Conservation (phyloP, 1,284 basidiomycete genomes). For the Anthracocystis walkeri region DNA sequence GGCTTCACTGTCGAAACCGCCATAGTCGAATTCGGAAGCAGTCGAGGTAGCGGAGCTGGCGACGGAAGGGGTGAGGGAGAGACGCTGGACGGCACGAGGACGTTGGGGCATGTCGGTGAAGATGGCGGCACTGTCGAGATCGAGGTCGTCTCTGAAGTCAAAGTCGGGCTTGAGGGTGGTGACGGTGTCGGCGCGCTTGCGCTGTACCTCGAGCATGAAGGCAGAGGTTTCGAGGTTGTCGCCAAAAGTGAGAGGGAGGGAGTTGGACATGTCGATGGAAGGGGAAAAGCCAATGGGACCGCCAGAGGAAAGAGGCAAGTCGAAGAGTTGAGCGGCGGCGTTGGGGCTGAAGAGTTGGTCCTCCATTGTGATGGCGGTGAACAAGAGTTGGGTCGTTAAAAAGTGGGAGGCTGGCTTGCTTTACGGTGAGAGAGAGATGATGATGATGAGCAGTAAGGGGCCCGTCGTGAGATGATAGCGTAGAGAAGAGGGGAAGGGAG, state of each 20-base stretch:
- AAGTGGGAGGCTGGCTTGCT: not conserved
- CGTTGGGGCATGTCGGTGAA: conserved; percentile 46
- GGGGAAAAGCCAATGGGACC: conserved; percentile 49
- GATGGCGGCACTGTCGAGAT: conserved; percentile 23
- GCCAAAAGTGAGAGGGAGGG: conserved; percentile 43
- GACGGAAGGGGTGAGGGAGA: conserved; percentile 54
- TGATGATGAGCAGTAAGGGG: conserved; percentile 9
- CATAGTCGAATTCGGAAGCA: conserved; percentile 53
- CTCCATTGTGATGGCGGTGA: conserved; percentile 35
- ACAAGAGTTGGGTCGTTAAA: conserved; percentile 1
- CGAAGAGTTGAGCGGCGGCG: conserved; percentile 39
- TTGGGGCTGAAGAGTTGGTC: conserved; percentile 53
- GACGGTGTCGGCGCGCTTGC: conserved; percentile 52
- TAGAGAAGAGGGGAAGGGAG: not conserved
- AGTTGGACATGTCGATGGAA: conserved; percentile 40
- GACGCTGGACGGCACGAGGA: conserved; percentile 48
- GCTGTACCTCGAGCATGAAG: conserved; percentile 51
- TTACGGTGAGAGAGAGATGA: not conserved
- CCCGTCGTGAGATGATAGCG: conserved; percentile 5
- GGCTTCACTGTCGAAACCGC: conserved; percentile 44
- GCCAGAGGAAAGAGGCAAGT: conserved; percentile 30
- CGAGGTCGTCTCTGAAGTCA: conserved; percentile 30
- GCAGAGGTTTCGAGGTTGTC: conserved; percentile 34
- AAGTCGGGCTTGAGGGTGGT: conserved; percentile 57
- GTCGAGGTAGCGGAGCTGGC: conserved; percentile 58